Conservation (phyloP, 441 rosid genomes). For the Raphanus hybrid region DNA sequence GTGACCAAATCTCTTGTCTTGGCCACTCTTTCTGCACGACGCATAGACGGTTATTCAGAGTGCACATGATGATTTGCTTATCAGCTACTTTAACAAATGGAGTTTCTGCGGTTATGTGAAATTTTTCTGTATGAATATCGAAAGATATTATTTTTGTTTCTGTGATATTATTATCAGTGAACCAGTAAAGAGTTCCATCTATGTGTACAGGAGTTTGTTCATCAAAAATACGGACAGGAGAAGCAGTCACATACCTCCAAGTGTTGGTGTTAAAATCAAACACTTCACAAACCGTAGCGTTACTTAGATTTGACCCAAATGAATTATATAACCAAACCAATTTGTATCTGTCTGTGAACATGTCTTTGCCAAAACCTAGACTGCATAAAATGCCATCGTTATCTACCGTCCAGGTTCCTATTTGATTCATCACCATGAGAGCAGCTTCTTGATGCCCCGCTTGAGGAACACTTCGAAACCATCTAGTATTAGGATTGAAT, state of each 20-base stretch:
- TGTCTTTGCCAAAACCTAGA: too few species aligned
- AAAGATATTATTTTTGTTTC: conserved; percentile 4
- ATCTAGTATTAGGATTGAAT: conserved; percentile 6
- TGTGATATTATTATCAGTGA: not conserved
- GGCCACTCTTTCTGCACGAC: not conserved
- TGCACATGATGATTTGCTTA: not conserved
- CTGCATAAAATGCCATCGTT: too few species aligned
- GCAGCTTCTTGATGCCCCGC: not conserved
- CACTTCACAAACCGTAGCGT: not conserved
- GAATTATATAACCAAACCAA: not conserved
- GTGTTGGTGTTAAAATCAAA: conserved; percentile 2
- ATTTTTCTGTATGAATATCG: not conserved
- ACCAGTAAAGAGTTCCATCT: not conserved
- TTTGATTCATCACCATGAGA: not conserved
- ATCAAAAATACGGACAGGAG: not conserved
- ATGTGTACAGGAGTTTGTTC: not conserved
- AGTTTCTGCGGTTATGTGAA: not conserved
- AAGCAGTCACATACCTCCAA: conserved; percentile 3
- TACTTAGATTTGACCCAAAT: not conserved
- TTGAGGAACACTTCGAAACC: conserved; percentile 11
- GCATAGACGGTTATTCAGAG: not conserved
- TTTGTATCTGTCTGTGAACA: too few species aligned
- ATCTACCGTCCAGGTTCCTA: not conserved
- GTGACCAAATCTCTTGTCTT: conserved; percentile 1
- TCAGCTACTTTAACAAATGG: not conserved